phyloP scores from a whole-genome alignment of 2,329 filamentous ascomycete genomes.

The Chaetomium globosum region DNA sequence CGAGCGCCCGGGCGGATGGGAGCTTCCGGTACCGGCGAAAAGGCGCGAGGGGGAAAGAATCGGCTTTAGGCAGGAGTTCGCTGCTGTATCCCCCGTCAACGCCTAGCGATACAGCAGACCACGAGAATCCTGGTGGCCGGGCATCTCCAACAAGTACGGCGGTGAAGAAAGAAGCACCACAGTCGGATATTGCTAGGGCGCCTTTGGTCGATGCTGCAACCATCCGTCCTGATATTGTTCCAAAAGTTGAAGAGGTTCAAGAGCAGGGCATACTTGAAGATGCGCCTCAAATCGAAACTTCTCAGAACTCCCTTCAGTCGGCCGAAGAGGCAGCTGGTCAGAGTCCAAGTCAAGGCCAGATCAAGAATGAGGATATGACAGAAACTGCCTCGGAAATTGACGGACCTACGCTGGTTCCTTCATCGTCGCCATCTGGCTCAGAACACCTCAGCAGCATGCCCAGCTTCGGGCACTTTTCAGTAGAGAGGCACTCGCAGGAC shows the following conservation, averaged over 20 bases:
- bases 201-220: neutral
- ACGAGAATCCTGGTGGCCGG: neutral
- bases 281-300: neutral
- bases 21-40: conserved; percentile 35
- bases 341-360: neutral
- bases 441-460: conserved; percentile 15
- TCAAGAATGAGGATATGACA: neutral
- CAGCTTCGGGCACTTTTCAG: conserved; percentile 30
- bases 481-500: conserved; percentile 29
- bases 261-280: neutral
- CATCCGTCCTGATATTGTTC: neutral
- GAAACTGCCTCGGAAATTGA: conserved; percentile 28
- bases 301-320: neutral
- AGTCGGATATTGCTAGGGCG: neutral
- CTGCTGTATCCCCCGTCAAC: neutral
- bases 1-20: conserved; percentile 28
- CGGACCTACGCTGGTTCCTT: conserved; percentile 30
- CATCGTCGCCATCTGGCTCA: conserved; percentile 13
- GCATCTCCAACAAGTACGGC: neutral
- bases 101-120: neutral
- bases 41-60: neutral
- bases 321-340: neutral
- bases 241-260: neutral
- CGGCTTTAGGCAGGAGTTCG: conserved; percentile 8
- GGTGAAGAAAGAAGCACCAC: neutral